Evolutionary conservation across 2,329 filamentous ascomycete genomes (phyloP).

Genomic region (Proliferodiscus dingleyae): DNA sequence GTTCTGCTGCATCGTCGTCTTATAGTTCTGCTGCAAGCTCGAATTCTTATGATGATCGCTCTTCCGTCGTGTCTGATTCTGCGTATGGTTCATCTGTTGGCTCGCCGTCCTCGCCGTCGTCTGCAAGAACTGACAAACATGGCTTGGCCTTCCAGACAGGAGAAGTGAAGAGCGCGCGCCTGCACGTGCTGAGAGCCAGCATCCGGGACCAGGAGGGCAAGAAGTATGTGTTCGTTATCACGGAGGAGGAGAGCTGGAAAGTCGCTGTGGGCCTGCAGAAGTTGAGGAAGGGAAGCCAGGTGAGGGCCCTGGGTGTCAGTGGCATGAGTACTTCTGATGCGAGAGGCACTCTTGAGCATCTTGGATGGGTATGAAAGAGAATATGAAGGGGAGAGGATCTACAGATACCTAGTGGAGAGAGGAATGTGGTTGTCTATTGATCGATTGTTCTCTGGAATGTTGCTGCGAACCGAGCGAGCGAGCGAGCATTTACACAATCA

Average conservation of each 20-base stretch:
- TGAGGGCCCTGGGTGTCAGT: conserved; percentile 53
- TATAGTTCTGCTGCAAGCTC: conserved; percentile 35
- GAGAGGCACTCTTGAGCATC: conserved; percentile 49
- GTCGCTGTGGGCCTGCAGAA: conserved; percentile 56
- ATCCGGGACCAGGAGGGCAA: conserved; percentile 63
- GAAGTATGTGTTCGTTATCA: conserved; percentile 59
- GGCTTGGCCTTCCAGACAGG: conserved; percentile 40
- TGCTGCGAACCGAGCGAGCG: conserved; percentile 10
- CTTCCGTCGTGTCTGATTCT: conserved; percentile 26
- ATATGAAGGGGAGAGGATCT: not conserved
- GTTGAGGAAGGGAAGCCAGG: conserved; percentile 55
- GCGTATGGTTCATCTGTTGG: conserved; percentile 29
- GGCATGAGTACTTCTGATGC: conserved; percentile 52
- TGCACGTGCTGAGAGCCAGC: conserved; percentile 60
- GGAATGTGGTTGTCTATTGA: conserved; percentile 7
- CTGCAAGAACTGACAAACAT: conserved; percentile 23
- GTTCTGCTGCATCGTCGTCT: conserved; percentile 38
- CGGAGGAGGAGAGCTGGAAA: conserved; percentile 65
- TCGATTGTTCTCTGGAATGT: conserved; percentile 18
- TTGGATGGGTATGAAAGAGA: conserved; percentile 41
- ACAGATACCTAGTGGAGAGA: not conserved
- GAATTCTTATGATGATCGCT: conserved; percentile 23
- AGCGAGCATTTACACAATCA: conserved; percentile 23
- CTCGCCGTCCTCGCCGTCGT: conserved; percentile 20
- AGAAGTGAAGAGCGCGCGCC: conserved; percentile 49